Percentiles rank a stretch among this genome's conserved stretches.
Conservation (phyloP, 2,329 filamentous ascomycete species). For the Fusarium verrucosum region DNA sequence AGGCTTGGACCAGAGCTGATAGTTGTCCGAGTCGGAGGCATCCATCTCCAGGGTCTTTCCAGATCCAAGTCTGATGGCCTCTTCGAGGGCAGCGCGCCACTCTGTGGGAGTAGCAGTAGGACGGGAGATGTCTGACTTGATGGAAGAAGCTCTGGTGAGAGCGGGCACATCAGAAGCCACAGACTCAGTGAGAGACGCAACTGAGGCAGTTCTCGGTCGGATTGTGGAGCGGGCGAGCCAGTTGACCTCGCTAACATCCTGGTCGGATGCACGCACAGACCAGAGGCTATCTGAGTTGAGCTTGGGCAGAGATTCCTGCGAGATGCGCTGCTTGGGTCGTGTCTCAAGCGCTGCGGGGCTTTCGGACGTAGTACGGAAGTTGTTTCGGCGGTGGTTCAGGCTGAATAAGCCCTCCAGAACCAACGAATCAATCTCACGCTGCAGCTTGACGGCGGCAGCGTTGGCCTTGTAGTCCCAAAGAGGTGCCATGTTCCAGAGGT, state of each 20-base stretch:
- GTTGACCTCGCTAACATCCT: constrained; percentile 26
- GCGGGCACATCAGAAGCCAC: constrained; percentile 13
- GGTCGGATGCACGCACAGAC: constrained; percentile 41
- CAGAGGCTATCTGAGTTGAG: constrained; percentile 51
- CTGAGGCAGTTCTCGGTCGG: constrained; percentile 32
- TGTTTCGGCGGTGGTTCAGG: constrained; percentile 41
- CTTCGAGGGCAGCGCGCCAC: constrained; percentile 54
- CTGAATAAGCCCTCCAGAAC: constrained; percentile 41
- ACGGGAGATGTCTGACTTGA: constrained; percentile 31
- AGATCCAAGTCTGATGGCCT: constrained; percentile 33
- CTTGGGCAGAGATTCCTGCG: constrained; percentile 42
- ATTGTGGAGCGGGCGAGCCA: constrained; percentile 40
- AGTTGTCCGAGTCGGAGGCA: constrained; percentile 19
- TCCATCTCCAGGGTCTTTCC: constrained; percentile 22
- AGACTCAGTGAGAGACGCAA: constrained; percentile 33
- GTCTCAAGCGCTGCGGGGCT: constrained; percentile 45
- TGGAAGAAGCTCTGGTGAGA: constrained; percentile 37
- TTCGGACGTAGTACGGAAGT: constrained; percentile 42
- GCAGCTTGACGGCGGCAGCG: constrained; percentile 23
- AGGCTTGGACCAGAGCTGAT: constrained; percentile 43
- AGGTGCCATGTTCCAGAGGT: constrained; percentile 43
- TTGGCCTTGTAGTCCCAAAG: constrained; percentile 41
- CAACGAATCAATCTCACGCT: constrained; percentile 35
- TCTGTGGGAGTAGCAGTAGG: constrained; percentile 43
- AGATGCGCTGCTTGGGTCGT: constrained; percentile 47